Conservation (phyloP, 352 stramenopile genomes). For the Globisporangium nodosum region DNA sequence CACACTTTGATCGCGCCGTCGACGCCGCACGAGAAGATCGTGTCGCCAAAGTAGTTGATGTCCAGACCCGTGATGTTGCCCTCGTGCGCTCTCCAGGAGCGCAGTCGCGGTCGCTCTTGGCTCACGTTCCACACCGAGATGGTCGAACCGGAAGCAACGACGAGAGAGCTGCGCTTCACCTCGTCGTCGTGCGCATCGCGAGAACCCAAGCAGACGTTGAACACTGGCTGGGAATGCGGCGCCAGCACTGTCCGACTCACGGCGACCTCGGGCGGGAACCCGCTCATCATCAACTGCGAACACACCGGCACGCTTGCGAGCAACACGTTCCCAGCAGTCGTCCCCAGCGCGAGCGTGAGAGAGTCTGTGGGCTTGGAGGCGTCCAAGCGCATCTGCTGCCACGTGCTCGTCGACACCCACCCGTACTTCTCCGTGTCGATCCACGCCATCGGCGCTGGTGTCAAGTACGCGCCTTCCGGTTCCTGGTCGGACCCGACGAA, state of each 20-base stretch:
- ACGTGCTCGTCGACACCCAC: constrained; percentile 61
- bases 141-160: constrained; percentile 54
- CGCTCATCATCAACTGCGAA: neutral
- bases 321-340: constrained; percentile 54
- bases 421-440: constrained; percentile 69
- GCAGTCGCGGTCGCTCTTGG: constrained; percentile 29
- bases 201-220: constrained; percentile 43
- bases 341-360: constrained; percentile 51
- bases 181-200: constrained; percentile 45
- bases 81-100: constrained; percentile 55
- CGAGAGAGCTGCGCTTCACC: constrained; percentile 43
- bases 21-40: constrained; percentile 50
- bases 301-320: constrained; percentile 32
- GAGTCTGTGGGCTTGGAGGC: constrained; percentile 10
- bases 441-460: constrained; percentile 25
- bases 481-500: constrained; percentile 22
- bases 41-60: constrained; percentile 58
- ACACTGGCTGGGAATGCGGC: constrained; percentile 62
- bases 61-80: constrained; percentile 64
- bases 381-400: constrained; percentile 54
- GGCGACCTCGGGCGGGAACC: constrained; percentile 16
- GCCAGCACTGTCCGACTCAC: constrained; percentile 46
- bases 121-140: constrained; percentile 73
- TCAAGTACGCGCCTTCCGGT: constrained; percentile 17
- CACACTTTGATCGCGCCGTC: constrained; percentile 65